Evolutionary conservation across 2,329 filamentous ascomycete genomes (phyloP), one percentile per base, ranked within the genome.

Genomic region (Fusarium miscanthi): DNA sequence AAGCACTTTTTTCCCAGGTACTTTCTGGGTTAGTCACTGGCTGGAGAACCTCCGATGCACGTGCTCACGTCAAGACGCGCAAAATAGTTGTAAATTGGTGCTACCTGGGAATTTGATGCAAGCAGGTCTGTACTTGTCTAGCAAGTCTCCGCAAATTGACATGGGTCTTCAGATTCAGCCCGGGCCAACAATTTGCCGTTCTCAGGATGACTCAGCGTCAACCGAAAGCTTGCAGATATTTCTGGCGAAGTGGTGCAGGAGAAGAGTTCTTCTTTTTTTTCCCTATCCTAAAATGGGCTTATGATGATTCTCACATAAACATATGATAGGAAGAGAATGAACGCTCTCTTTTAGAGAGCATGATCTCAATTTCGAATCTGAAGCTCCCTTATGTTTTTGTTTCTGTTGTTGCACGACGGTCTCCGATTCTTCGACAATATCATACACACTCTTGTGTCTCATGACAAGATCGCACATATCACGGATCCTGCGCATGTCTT

Each of bases 271-370:
- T 69, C 74, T 75, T 72, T 76, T 76, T 74, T 78, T 78, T 27
- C 73, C 79, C 76, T 73, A 79, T 78, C 66, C 74, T 78, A 81
- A 80, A 73, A 73, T 81, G 80, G 84, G 88, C 88, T 89, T 63
- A 80, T 91, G 89, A 91, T 90, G 89, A 90, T 88, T 86, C 82
- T 80, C 80, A 78, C 80, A 84, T 83, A 84, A 85, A 83, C 78
- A 81, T 81, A 89, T 89, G 87, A 91, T 91, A 91, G 89, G 89
- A 91, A 91, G 89, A 91, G 88, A 87, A 85, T 90, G 88, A 90
- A 87, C 84, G 85, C 84, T 86, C 81, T 82, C 82, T 77, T 69
- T 75, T 73, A 82, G 85, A 83, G 83, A 85, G 84, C 83, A 86
- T 90, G 89, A 90, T 90, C 86, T 89, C 86, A 90, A 84, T 81